Percentiles rank a stretch among this genome's conserved stretches.
phyloP scores from a whole-genome alignment of 176 grass and related monocot species.

The Zoysia japonica region DNA sequence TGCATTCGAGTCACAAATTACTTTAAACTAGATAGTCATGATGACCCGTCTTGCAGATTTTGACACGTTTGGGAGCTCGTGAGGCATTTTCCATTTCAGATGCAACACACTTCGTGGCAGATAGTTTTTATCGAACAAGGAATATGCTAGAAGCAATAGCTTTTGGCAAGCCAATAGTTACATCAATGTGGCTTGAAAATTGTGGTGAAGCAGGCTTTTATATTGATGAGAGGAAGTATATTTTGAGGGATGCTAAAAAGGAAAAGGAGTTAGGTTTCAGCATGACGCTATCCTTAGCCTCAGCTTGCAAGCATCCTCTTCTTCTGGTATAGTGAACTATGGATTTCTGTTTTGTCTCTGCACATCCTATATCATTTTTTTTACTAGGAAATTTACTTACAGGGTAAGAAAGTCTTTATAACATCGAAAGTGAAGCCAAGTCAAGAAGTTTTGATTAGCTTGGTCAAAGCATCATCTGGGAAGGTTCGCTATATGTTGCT shows the following conservation, averaged over 20 bases:
- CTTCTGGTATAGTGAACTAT: slow-evolving; percentile 60
- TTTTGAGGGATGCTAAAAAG: slow-evolving; percentile 81
- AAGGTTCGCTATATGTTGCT: slow-evolving; percentile 52
- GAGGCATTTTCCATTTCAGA: slow-evolving; percentile 65
- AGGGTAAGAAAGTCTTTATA: slow-evolving; percentile 76
- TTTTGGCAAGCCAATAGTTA: slow-evolving; percentile 74
- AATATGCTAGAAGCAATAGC: slow-evolving; percentile 94
- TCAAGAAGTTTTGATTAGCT: slow-evolving; percentile 61
- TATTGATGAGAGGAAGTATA: slow-evolving; percentile 76
- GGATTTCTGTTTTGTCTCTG: slow-evolving; percentile 10
- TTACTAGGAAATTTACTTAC: slow-evolving; percentile 29
- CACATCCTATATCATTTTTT: neutral
- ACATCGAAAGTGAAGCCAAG: slow-evolving; percentile 78
- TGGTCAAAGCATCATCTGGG: slow-evolving; percentile 70
- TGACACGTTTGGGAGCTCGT: slow-evolving; percentile 58
- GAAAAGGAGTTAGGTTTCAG: slow-evolving; percentile 82
- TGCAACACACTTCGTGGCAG: slow-evolving; percentile 81
- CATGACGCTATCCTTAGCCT: slow-evolving; percentile 71
- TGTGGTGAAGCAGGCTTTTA: slow-evolving; percentile 70
- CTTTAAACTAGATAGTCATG: slow-evolving; percentile 24
- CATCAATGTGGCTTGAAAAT: slow-evolving; percentile 79
- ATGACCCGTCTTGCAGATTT: slow-evolving; percentile 54
- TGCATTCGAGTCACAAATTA: slow-evolving; percentile 1
- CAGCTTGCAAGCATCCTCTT: slow-evolving; percentile 63
- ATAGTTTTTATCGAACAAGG: slow-evolving; percentile 84